Evolutionary conservation across 345 rosid species (phyloP), one percentile per base, ranked within the genome.

Genomic region (Eucalyptus decipiens): DNA sequence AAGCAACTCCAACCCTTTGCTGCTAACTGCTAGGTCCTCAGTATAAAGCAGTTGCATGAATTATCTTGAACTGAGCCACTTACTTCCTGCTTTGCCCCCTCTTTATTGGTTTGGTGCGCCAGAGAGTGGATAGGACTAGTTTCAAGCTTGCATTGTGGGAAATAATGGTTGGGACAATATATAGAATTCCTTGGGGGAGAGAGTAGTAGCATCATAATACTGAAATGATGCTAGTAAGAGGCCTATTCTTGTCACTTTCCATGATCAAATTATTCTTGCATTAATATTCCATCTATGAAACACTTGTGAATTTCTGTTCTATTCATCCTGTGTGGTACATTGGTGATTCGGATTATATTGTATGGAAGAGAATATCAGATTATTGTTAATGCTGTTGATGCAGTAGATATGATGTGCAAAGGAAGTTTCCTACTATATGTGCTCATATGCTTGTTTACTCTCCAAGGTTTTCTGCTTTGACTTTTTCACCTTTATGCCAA

Each of bases 1-100:
- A 94, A 95, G 97, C 88, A 60, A 62, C 86, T 60, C 14, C 42
- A 72, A 67, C 23, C 54, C 60, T 69, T 87, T 67, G 80, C 48
- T 48, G 51, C 32, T 45, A 48, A 87, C 80, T 45, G 45, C 54
- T n/a, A 51, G 40, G 28, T 54, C 85, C 85, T 76, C 47, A 76
- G 30, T 76, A 76, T 40, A 40, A 76, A 76, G 47, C 85, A 40
- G 47, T 76, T 23, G 47, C 28, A 11, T 76, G 85, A 76, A 37
- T 76, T 69, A 69, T 69, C 80, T 32, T 69, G 43, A 69, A 69
- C 43, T 34, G 80, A 69, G 37, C 26, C 80, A 8, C 42, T 69
- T n/a, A 65, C 81, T 65, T 87, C 34, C 80, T 47, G 58, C 60
- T 43, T 47, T 47, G 52, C 19, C 86, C 52, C 85, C 51, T 69